Percentiles rank a stretch among this genome's conserved stretches.
phyloP scores from a whole-genome alignment of 179 eudicot genomes.

The Dionaea muscipula region DNA sequence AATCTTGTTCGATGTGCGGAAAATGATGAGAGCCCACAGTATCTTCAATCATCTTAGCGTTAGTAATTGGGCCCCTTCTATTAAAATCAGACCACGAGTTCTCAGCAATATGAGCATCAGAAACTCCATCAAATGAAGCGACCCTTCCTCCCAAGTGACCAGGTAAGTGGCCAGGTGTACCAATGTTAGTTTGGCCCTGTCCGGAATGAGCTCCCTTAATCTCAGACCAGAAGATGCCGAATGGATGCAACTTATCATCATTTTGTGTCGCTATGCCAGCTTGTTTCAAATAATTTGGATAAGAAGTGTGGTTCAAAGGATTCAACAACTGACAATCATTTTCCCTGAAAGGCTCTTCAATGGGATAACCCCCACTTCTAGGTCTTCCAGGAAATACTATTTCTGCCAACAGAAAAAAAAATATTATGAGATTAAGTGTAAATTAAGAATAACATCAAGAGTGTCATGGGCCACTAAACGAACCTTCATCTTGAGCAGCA shows the following conservation, averaged over 20 bases:
- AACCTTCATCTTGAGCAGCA: conserved; percentile 72
- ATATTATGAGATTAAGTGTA: neutral
- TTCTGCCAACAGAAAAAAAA: conserved; percentile 30
- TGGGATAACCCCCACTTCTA: conserved; percentile 41
- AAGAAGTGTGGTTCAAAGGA: conserved; percentile 22
- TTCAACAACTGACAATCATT: conserved; percentile 27
- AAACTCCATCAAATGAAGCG: conserved; percentile 26
- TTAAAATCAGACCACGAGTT: conserved; percentile 50
- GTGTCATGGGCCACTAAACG: neutral
- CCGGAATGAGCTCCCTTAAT: conserved; percentile 49
- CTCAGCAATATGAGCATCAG: conserved; percentile 30
- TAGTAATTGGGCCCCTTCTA: conserved; percentile 32
- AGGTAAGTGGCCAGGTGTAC: conserved; percentile 32
- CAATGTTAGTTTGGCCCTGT: conserved; percentile 31
- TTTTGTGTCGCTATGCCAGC: conserved; percentile 25
- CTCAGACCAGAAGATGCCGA: conserved; percentile 87
- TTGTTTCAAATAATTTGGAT: conserved; percentile 29
- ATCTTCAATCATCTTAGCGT: conserved; percentile 37
- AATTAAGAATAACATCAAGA: neutral
- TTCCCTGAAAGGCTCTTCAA: conserved; percentile 28
- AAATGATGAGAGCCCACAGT: conserved; percentile 39
- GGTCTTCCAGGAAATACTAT: conserved; percentile 81
- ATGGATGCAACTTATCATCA: conserved; percentile 70
- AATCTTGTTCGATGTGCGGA: conserved; percentile 40
- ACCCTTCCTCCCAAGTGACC: conserved; percentile 30